phyloP scores from a whole-genome alignment of 768 basidiomycete species.

The Tubosaeta brunneosetosa region DNA sequence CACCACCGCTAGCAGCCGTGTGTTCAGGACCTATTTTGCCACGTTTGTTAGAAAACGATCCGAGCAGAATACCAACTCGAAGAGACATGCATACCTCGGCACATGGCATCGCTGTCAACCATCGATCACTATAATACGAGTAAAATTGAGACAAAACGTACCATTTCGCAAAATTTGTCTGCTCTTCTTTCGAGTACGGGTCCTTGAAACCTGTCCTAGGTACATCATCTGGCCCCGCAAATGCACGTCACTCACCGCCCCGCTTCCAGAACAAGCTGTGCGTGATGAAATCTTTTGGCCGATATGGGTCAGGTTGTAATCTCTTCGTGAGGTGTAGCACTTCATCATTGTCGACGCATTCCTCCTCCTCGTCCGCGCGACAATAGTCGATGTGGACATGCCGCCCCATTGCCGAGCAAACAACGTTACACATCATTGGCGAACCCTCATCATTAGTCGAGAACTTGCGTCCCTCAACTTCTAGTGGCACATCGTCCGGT shows the following conservation, averaged over 20 bases:
- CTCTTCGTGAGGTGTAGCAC: conserved; percentile 42
- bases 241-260: conserved; percentile 35
- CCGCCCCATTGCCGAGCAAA: conserved; percentile 34
- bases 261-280: conserved; percentile 56
- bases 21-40: conserved; percentile 47
- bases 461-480: conserved; percentile 54
- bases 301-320: conserved; percentile 43
- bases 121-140: background rate
- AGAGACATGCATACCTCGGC: conserved; percentile 35
- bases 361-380: conserved; percentile 33
- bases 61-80: background rate
- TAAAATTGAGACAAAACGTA: conserved; percentile 19
- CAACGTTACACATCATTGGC: conserved; percentile 58
- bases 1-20: conserved; percentile 30
- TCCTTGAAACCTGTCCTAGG: conserved; percentile 50
- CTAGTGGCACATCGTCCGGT: conserved; percentile 44
- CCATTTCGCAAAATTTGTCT: conserved; percentile 51
- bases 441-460: conserved; percentile 52
- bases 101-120: conserved; percentile 44
- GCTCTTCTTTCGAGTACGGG: conserved; percentile 56
- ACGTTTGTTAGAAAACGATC: background rate
- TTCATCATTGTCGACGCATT: conserved; percentile 40
- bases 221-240: background rate
- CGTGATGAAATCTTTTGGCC: conserved; percentile 49
- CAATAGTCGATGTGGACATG: no score